Evolutionary conservation across 495 filamentous ascomycete species (phyloP), one percentile per base, ranked within the genome.

Genomic region (Hypoxylon perforatum): DNA sequence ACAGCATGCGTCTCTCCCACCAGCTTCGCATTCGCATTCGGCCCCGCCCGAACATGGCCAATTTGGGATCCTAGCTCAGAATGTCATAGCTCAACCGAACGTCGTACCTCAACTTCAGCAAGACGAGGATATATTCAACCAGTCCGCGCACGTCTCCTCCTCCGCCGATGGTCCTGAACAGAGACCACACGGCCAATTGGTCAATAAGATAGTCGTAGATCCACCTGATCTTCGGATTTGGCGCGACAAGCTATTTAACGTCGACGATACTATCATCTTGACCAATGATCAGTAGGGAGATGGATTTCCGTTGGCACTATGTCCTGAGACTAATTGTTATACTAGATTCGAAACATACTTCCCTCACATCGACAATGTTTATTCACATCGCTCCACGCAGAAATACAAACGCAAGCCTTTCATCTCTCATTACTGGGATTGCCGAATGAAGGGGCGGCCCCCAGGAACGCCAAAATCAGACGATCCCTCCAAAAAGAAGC

Each of bases 291-390:
- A 95, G 91, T 94, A 87, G 65, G 87, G 78, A 28, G 58, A 35
- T 18, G 22, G 39, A 35, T 19, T 46, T n/a, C n/a, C 44, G 45
- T 50, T 51, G 11, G 57, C 48, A 23, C 42, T 66, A 39, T 55
- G n/a, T 58, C 50, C 39, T 69, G 63, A 44, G 65, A 69, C 64
- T 50, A 44, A 56, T 51, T 50, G 42, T 41, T 42, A n/a, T 15
- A 33, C 45, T 69, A 94, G 92, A 75, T 95, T 91, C 77, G 87
- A 91, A 67, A 94, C 87, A 17, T 97, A 95, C 77, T 97, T 93
- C 73, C 92, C 92, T 0, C 92, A 94, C 76, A 83, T 96, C 70
- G 93, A 97, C 77, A 97, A 97, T 75, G 87, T 97, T 47, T 97
- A 94, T 75, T 94, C 92, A 15, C 92, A 95, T 78, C 89, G 92